phyloP scores from a whole-genome alignment of 2,329 filamentous ascomycete species.

The Aureobasidium sp. region DNA sequence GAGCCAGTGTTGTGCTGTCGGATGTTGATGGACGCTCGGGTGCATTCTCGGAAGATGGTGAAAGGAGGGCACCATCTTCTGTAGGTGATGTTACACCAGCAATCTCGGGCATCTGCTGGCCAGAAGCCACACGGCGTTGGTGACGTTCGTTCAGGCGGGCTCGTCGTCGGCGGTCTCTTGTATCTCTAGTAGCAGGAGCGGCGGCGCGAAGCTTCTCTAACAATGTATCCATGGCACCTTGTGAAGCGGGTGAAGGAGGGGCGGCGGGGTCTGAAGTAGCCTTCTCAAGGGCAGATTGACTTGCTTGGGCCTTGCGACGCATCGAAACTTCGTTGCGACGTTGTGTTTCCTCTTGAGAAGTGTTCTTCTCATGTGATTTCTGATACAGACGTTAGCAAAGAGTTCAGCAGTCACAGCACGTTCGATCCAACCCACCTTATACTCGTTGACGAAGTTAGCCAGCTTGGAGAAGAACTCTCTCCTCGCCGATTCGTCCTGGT shows the following conservation, averaged over 20 bases:
- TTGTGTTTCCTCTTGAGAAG: slow-evolving; percentile 68
- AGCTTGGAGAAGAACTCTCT: slow-evolving; percentile 94
- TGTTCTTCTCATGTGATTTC: slow-evolving; percentile 90
- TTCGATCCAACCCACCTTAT: slow-evolving; percentile 55
- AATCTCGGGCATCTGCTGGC: slow-evolving; percentile 72
- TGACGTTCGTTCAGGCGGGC: slow-evolving; percentile 85
- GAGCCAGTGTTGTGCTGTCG: neutral
- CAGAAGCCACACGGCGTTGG: slow-evolving; percentile 80
- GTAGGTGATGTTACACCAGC: slow-evolving; percentile 14
- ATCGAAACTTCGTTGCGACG: slow-evolving; percentile 84
- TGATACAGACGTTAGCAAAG: slow-evolving; percentile 22
- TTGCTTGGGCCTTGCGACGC: slow-evolving; percentile 74
- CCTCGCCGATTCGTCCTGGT: slow-evolving; percentile 80
- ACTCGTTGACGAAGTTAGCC: slow-evolving; percentile 80
- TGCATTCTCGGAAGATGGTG: slow-evolving; percentile 21
- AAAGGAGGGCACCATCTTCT: slow-evolving; percentile 18
- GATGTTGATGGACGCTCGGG: slow-evolving; percentile 12
- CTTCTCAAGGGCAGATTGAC: slow-evolving; percentile 44
- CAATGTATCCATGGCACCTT: slow-evolving; percentile 90
- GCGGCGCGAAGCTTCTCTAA: slow-evolving; percentile 91
- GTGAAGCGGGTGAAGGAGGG: slow-evolving; percentile 49
- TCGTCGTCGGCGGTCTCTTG: slow-evolving; percentile 77
- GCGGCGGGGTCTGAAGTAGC: slow-evolving; percentile 32
- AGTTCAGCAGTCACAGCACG: slow-evolving; percentile 1
- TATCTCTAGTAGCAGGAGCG: slow-evolving; percentile 79